Conservation (phyloP, 2,329 filamentous ascomycete genomes). For the Clonostachys rosea region DNA sequence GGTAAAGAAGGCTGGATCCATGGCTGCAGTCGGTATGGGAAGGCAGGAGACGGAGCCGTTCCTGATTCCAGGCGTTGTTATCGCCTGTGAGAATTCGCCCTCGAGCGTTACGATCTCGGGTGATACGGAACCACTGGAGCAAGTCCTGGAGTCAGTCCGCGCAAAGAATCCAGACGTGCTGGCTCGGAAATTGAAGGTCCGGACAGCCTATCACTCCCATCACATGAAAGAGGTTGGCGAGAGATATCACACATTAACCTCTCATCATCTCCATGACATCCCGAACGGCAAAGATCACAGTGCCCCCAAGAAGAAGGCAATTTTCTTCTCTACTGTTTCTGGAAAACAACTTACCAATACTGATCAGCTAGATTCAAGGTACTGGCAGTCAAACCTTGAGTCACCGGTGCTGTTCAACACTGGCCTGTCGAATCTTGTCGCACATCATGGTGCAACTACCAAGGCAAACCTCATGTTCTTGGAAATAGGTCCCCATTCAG, state of each 20-base stretch:
- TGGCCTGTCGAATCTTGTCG: conserved; percentile 5
- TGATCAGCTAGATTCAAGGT: conserved; percentile 2
- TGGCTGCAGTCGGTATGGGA: not conserved
- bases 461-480: conserved; percentile 13
- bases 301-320: too few species aligned
- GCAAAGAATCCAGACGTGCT: conserved; percentile 20
- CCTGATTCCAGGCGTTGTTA: conserved; percentile 13
- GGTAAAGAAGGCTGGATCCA: conserved; percentile 24
- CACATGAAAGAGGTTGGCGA: conserved; percentile 19
- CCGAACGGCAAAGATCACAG: too few species aligned
- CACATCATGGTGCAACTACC: too few species aligned
- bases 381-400: conserved; percentile 13
- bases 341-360: not conserved
- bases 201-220: conserved; percentile 41
- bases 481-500: conserved; percentile 9
- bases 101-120: conserved; percentile 20
- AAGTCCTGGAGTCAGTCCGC: conserved; percentile 10
- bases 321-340: conserved; percentile 8
- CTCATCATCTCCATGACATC: too few species aligned
- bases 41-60: not conserved
- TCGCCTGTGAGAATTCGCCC: conserved; percentile 15
- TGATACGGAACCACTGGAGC: conserved; percentile 14
- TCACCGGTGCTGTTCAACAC: conserved; percentile 10
- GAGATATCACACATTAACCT: not conserved
- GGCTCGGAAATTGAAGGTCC: conserved; percentile 27